Evolutionary conservation across 2,329 filamentous ascomycete species (phyloP).

Genomic region (Trichocomaceae sp.): DNA sequence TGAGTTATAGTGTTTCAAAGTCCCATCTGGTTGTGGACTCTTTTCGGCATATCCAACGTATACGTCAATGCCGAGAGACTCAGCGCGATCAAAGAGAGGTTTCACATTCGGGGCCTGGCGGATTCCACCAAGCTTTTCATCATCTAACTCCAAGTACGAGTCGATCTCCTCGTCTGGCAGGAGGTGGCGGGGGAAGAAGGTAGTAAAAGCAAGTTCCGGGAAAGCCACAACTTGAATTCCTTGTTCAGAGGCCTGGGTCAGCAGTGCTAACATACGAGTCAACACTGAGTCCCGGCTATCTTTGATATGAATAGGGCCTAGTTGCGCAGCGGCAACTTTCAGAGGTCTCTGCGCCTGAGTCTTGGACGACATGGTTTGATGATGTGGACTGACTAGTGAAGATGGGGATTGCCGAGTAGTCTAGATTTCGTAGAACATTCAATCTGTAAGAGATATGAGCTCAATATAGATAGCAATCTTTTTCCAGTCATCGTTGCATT

Average conservation of each 20-base stretch:
- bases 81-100: constrained; percentile 45
- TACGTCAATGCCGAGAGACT: constrained; percentile 44
- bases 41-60: constrained; percentile 50
- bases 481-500: background rate
- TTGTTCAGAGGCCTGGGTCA: constrained; percentile 40
- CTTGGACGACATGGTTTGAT: background rate
- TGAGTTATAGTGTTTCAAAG: constrained; percentile 42
- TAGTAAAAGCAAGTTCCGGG: constrained; percentile 50
- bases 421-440: background rate
- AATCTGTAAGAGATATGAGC: background rate
- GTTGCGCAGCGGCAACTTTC: constrained; percentile 44
- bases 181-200: constrained; percentile 51
- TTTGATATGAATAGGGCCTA: constrained; percentile 43
- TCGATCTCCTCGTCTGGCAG: constrained; percentile 40
- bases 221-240: constrained; percentile 47
- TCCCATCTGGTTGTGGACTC: constrained; percentile 28
- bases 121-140: constrained; percentile 18
- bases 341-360: background rate
- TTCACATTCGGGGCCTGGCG: constrained; percentile 38
- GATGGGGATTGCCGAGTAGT: background rate
- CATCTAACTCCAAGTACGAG: constrained; percentile 46
- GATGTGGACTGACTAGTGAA: background rate
- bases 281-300: constrained; percentile 39
- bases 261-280: constrained; percentile 45
- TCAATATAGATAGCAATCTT: background rate